These are phyloP conservation scores for Fusarium sp. DNA, from an alignment of 2,329 filamentous ascomycete genomes.

Conservation along the genomic window DNA sequence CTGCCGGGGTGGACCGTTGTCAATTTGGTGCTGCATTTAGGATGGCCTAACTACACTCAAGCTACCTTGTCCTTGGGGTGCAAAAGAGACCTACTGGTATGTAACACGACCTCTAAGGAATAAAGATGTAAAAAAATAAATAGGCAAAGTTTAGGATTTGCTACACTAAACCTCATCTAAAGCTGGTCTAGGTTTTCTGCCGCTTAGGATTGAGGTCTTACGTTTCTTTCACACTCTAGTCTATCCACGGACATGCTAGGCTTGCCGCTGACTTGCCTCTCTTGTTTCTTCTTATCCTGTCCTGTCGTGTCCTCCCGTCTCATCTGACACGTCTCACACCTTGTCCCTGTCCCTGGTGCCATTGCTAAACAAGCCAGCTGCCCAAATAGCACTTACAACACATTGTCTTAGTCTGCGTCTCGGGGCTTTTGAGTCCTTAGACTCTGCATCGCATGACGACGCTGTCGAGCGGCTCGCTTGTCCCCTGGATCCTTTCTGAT, in stretches of 20 bases:
- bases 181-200: no score
- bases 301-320: constrained; percentile 25
- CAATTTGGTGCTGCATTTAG: constrained; percentile 4
- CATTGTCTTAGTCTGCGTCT: constrained; percentile 33
- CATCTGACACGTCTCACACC: constrained; percentile 38
- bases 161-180: no score
- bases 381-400: constrained; percentile 29
- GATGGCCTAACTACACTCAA: neutral
- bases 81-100: no score
- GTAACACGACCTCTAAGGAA: no score
- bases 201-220: no score
- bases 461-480: constrained; percentile 32
- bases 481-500: constrained; percentile 24
- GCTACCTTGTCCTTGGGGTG: neutral
- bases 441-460: constrained; percentile 42
- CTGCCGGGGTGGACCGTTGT: neutral
- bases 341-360: constrained; percentile 25
- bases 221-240: no score
- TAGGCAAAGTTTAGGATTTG: no score
- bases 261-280: constrained; percentile 22
- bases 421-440: constrained; percentile 32
- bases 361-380: constrained; percentile 20
- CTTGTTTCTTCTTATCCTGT: constrained; percentile 29
- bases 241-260: constrained; percentile 6
- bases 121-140: no score